phyloP scores from a whole-genome alignment of 2,329 filamentous ascomycete species.

The Thelonectria olida region DNA sequence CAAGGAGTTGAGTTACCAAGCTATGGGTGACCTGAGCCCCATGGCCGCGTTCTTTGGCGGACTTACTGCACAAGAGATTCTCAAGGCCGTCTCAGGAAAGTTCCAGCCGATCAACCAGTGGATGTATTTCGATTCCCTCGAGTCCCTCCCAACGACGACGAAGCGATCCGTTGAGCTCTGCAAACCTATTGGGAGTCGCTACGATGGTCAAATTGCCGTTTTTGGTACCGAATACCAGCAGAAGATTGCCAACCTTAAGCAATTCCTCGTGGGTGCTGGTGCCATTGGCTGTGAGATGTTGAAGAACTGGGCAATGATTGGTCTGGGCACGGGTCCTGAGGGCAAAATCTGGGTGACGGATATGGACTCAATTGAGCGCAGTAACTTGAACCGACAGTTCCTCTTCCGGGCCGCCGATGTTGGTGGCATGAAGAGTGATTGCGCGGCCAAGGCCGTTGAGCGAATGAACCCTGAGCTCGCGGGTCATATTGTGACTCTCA shows the following conservation, averaged over 20 bases:
- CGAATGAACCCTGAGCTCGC: slow-evolving; percentile 94
- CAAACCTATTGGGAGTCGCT: slow-evolving; percentile 84
- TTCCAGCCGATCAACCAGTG: slow-evolving; percentile 96
- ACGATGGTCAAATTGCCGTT: slow-evolving; percentile 97
- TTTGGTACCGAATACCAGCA: slow-evolving; percentile 95
- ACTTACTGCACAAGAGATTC: slow-evolving; percentile 89
- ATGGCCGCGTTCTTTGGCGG: slow-evolving; percentile 97
- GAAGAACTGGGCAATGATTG: slow-evolving; percentile 99
- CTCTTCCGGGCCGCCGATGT: slow-evolving; percentile 94
- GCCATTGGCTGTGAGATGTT: slow-evolving; percentile 99
- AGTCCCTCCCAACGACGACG: slow-evolving; percentile 83
- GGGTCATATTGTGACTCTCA: slow-evolving; percentile 85
- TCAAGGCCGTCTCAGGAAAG: slow-evolving; percentile 97
- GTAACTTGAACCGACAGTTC: slow-evolving; percentile 97
- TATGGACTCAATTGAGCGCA: slow-evolving; percentile 99
- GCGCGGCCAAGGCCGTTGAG: slow-evolving; percentile 87
- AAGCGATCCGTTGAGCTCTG: slow-evolving; percentile 86
- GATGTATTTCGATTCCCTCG: slow-evolving; percentile 98
- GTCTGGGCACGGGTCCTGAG: slow-evolving; percentile 85
- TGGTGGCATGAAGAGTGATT: slow-evolving; percentile 95
- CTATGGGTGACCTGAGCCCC: slow-evolving; percentile 86
- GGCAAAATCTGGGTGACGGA: slow-evolving; percentile 94
- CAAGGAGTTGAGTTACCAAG: slow-evolving; percentile 93
- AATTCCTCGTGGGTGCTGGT: slow-evolving; percentile 95
- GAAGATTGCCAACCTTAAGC: slow-evolving; percentile 87